Evolutionary conservation across 2,329 filamentous ascomycete genomes (phyloP), one percentile per base, ranked within the genome.

Genomic region (Arthrobotrys sinensis): DNA sequence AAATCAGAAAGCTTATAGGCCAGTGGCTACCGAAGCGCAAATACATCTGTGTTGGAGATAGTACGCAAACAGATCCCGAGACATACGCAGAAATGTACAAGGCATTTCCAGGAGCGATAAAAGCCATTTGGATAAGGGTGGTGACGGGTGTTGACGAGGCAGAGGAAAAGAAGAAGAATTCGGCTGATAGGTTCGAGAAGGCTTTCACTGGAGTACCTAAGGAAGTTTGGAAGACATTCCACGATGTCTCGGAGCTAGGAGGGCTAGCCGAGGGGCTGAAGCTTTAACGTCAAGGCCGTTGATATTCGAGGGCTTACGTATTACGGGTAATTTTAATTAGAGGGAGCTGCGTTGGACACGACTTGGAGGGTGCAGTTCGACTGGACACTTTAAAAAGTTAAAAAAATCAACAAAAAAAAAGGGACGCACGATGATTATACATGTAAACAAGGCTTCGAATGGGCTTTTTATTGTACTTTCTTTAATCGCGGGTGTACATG

Each of bases 11-110:
- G 72, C 93, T 93, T 85, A 89, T 98, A 28, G 88, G 93, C 81
- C 84, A 85, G 0, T 96, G 92, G 92, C 87, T 97, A 60, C 95
- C 95, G 0, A 88, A 88, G 81, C 88, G 92, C 77, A 92, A 91
- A 81, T 91, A 97, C 85, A 89, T 98, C 79, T 91, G 91, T 81
- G 90, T 98, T 80, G 95, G 95, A 0, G 95, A 98, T 84, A 95
- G 91, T 45, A 97, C 94, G 0, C 95, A 97, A 84, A 91, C 90
- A 28, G 95, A 98, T 81, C 94, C 95, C 0, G 95, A 98, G 83
- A 90, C 93, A 0, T 98, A 97, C 82, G 94, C 91, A 32, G 91
- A 94, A 81, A 90, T 93, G 84, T 91, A 89, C 81, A 88, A 90
- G 65, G 87, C 88, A 60, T 89, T 90, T 79, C 90, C 91, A 0